phyloP scores from a whole-genome alignment of 176 grass and related monocot genomes.

The Rhipidocladum racemiflorum region DNA sequence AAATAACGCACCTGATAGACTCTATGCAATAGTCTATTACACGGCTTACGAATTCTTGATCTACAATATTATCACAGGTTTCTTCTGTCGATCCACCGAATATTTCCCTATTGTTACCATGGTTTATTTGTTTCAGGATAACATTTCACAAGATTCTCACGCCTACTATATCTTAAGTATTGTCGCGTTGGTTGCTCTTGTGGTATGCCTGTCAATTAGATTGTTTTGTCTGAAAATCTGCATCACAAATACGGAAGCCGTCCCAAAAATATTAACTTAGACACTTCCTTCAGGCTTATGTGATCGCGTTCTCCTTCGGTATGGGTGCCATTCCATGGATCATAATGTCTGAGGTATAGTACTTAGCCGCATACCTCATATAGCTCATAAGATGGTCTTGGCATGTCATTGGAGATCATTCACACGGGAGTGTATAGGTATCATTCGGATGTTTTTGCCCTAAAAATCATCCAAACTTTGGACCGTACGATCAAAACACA shows the following conservation, averaged over 20 bases:
- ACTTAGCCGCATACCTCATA: neutral
- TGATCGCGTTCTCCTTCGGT: slow-evolving; percentile 77
- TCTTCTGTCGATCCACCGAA: neutral
- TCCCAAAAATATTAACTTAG: neutral
- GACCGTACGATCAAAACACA: too few relatives aligned
- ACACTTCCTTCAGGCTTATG: slow-evolving; percentile 65
- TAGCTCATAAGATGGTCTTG: slow-evolving; percentile 14
- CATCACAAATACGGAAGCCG: neutral
- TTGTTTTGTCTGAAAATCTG: slow-evolving; percentile 7
- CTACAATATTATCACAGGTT: neutral
- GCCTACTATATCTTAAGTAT: slow-evolving; percentile 67
- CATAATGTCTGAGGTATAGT: slow-evolving; percentile 96
- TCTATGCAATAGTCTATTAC: neutral
- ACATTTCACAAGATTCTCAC: slow-evolving; percentile 53
- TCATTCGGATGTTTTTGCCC: too few relatives aligned
- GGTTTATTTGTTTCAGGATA: slow-evolving; percentile 55
- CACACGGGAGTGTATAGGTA: too few relatives aligned
- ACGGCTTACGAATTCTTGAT: neutral
- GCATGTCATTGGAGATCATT: neutral
- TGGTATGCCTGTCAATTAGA: slow-evolving; percentile 50
- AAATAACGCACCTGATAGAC: neutral
- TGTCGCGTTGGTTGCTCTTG: slow-evolving; percentile 72
- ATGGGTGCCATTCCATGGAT: slow-evolving; percentile 97
- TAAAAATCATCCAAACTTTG: too few relatives aligned
- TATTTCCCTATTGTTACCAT: neutral